Percentiles rank a stretch among this genome's conserved stretches.
Evolutionary conservation across 2,329 filamentous ascomycete species (phyloP).

Genomic region (Penicillium capsulatum): DNA sequence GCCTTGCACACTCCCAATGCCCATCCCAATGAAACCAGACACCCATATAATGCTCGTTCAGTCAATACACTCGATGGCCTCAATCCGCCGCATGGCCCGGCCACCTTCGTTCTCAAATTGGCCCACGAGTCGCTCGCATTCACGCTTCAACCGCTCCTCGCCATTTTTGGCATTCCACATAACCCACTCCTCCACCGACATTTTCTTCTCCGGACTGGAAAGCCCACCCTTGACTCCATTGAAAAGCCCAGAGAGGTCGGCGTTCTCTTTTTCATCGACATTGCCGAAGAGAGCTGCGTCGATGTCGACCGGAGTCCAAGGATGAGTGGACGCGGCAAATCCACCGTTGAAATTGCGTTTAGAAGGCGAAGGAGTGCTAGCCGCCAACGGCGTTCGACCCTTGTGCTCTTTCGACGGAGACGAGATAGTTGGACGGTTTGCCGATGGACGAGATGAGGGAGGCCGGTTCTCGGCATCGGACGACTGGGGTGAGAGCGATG

Average conservation of each 20-base stretch:
- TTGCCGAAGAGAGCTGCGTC: constrained; percentile 55
- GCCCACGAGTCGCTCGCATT: constrained; percentile 79
- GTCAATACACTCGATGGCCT: constrained; percentile 60
- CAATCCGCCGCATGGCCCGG: constrained; percentile 70
- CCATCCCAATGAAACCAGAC: constrained; percentile 6
- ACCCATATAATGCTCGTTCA: constrained; percentile 20
- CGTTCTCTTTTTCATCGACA: constrained; percentile 47
- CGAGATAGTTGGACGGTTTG: constrained; percentile 37
- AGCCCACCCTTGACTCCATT: constrained; percentile 56
- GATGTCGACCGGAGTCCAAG: constrained; percentile 73
- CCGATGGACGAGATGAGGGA: constrained; percentile 61
- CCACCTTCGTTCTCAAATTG: constrained; percentile 79
- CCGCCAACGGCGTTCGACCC: constrained; percentile 41
- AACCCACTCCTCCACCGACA: constrained; percentile 95
- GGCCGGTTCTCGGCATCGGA: constrained; percentile 78
- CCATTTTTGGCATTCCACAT: constrained; percentile 72
- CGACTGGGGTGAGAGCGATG: constrained; percentile 67
- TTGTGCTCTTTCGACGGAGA: constrained; percentile 36
- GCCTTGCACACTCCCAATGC: constrained; percentile 4
- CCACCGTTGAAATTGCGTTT: constrained; percentile 52
- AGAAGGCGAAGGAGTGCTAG: constrained; percentile 55
- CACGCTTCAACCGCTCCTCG: constrained; percentile 70
- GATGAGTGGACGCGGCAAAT: constrained; percentile 53
- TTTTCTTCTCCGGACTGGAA: constrained; percentile 71
- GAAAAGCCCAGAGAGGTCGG: constrained; percentile 47